Base-by-base conservation (phyloP, 2,329 filamentous ascomycete genomes). In the Penicillium polonicum region DNA sequence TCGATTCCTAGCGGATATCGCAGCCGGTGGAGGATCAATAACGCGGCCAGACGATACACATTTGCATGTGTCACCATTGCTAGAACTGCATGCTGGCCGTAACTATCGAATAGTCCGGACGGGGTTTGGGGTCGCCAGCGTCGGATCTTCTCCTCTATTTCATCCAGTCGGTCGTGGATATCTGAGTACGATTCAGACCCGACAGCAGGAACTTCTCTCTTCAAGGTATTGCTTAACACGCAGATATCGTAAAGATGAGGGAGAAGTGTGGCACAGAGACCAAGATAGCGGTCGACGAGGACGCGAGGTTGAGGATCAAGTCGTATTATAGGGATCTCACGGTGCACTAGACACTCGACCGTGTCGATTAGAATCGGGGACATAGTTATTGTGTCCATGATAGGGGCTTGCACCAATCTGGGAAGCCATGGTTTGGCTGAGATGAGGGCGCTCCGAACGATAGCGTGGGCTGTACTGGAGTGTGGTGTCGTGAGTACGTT, bases 231-330 rank as follows among this genome's bases (percentile, higher is more conserved):
- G 43, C 67, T 68, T 44, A 57, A 63, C 44, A 65, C 65, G 50
- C 69, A 71, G 8, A 73, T 60, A 39, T 73, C 70, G 50, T 73
- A 70, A 2, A 74, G 52, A n/a, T 71, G 58, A 25, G 71, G 69
- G 4, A 74, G 54, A 9, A 74, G 61, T 2, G 70, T 65, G 2
- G 65, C 61, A 38, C 64, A 69, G 8, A 74, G 45, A 19, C 72
- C 72, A 7, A 63, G 64, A 42, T 65, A 68, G 29, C 70, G 65
- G 51, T 74, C 70, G 19, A 73, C 63, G 33, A 70, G 60, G 38
- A 62, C 41, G 43, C 58, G 60, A 21, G 60, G 59, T 5, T 61
- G 51, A n/a, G 35, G 29, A 8, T 58, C 54, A 29, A 69, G 63
- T 53, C 65, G 64, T 8, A 74, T 63, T 35, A 73, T 65, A 15